phyloP scores from a whole-genome alignment of 2,329 filamentous ascomycete species.

The Ophiostoma montium region DNA sequence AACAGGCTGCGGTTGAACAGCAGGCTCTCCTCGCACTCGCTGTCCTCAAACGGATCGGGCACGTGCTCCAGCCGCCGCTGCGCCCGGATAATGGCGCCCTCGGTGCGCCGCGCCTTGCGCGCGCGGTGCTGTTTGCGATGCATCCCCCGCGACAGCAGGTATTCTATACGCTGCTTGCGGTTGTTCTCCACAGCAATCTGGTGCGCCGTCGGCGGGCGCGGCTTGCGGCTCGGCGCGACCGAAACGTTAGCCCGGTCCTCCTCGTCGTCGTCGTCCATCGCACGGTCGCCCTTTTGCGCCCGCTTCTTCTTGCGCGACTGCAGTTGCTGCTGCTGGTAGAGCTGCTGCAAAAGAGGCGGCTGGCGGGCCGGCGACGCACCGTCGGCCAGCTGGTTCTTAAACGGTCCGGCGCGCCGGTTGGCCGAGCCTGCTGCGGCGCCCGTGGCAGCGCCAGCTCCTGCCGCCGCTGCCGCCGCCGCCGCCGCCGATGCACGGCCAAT shows the following conservation, averaged over 20 bases:
- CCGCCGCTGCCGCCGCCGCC: constrained; percentile 28
- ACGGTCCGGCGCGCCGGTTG: constrained; percentile 33
- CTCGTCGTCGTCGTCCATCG: constrained; percentile 9
- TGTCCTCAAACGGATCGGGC: constrained; percentile 44
- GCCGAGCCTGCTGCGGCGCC: constrained; percentile 28
- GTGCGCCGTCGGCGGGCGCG: constrained; percentile 65
- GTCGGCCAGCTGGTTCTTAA: constrained; percentile 48
- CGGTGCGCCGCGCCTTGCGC: constrained; percentile 44
- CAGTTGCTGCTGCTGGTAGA: constrained; percentile 17
- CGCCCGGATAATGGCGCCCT: constrained; percentile 53
- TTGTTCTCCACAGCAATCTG: constrained; percentile 71
- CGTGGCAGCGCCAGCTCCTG: constrained; percentile 19
- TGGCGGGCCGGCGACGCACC: constrained; percentile 44
- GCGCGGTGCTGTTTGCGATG: constrained; percentile 50
- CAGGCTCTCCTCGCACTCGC: constrained; percentile 41
- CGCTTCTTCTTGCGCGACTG: constrained; percentile 1
- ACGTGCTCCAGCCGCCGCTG: constrained; percentile 47
- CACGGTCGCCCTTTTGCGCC: not conserved
- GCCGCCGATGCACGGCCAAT: constrained; percentile 23
- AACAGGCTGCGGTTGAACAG: constrained; percentile 16
- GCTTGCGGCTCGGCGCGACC: constrained; percentile 37
- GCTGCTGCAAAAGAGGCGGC: constrained; percentile 12
- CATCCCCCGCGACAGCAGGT: constrained; percentile 63
- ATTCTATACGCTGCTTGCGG: constrained; percentile 64
- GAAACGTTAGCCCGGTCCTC: constrained; percentile 6